Evolutionary conservation across 495 filamentous ascomycete genomes (phyloP).

Genomic region (Aspergillus sclerotiicarbonarius): DNA sequence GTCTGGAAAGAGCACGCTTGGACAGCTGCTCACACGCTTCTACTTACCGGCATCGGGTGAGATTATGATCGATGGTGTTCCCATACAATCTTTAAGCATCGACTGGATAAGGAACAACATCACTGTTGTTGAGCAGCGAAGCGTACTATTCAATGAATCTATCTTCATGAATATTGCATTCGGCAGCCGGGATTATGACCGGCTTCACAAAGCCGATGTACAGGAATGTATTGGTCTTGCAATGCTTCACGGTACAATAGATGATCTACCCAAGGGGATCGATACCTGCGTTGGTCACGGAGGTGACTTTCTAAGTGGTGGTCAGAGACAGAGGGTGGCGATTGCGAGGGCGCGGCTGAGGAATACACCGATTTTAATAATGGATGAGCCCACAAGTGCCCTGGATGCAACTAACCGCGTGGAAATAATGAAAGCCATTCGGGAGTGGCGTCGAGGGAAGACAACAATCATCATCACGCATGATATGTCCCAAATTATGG

Average conservation of each 20-base stretch:
- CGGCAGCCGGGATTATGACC: slow-evolving; percentile 52
- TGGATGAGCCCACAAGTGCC: slow-evolving; percentile 84
- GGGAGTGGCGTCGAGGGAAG: slow-evolving; percentile 64
- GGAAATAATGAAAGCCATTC: slow-evolving; percentile 68
- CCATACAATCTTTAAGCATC: slow-evolving; percentile 60
- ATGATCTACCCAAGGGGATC: slow-evolving; percentile 67
- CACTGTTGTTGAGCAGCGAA: slow-evolving; percentile 80
- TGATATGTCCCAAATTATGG: slow-evolving; percentile 75
- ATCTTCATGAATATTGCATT: slow-evolving; percentile 80
- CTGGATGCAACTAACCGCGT: slow-evolving; percentile 71
- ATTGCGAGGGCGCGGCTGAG: slow-evolving; percentile 78
- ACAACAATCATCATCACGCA: slow-evolving; percentile 91
- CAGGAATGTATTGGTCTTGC: slow-evolving; percentile 56
- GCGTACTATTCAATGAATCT: slow-evolving; percentile 79
- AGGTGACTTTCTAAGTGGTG: slow-evolving; percentile 75
- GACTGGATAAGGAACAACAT: slow-evolving; percentile 78
- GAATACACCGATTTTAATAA: slow-evolving; percentile 74
- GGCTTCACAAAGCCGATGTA: slow-evolving; percentile 54
- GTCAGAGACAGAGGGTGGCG: slow-evolving; percentile 74
- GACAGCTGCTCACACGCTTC: slow-evolving; percentile 73
- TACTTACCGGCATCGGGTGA: slow-evolving; percentile 66
- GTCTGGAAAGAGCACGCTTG: slow-evolving; percentile 89
- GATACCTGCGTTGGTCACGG: slow-evolving; percentile 70
- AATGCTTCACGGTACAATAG: slow-evolving; percentile 69
- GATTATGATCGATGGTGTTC: slow-evolving; percentile 66